phyloP scores from a whole-genome alignment of 768 basidiomycete genomes.

The Tubosaeta brunneosetosa region DNA sequence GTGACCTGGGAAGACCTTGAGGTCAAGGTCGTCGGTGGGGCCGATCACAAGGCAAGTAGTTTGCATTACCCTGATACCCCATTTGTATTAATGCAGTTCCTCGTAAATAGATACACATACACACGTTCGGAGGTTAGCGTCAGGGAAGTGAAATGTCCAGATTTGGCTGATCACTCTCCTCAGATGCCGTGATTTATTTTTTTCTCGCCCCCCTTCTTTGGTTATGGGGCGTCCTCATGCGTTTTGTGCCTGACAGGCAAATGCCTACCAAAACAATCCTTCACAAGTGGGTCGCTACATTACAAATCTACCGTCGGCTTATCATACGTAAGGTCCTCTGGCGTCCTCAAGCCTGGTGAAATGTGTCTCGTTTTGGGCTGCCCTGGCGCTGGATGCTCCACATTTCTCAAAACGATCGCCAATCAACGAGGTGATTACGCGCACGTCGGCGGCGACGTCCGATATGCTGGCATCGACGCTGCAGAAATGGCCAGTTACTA shows the following conservation, averaged over 20 bases:
- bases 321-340: constrained; percentile 47
- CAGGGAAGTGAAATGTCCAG: not conserved
- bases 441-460: constrained; percentile 63
- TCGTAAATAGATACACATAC: constrained; percentile 42
- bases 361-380: constrained; percentile 86
- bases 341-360: constrained; percentile 71
- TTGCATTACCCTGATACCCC: not conserved
- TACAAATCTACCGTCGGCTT: not conserved
- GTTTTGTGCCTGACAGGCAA: constrained; percentile 36
- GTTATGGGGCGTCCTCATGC: constrained; percentile 40
- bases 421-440: constrained; percentile 68
- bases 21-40: constrained; percentile 55
- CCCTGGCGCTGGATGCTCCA: constrained; percentile 80
- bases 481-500: constrained; percentile 72
- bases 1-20: constrained; percentile 69
- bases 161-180: not conserved
- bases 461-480: constrained; percentile 76
- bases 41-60: constrained; percentile 48
- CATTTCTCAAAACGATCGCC: constrained; percentile 80
- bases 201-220: constrained; percentile 48
- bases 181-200: constrained; percentile 52
- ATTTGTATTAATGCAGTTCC: not conserved
- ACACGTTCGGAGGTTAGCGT: constrained; percentile 54
- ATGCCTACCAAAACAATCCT: constrained; percentile 49
- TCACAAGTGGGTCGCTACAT: constrained; percentile 41